These are phyloP conservation scores for Elongisporangium senticosum DNA, from an alignment of 352 stramenopile genomes.

Conservation along the genomic window DNA sequence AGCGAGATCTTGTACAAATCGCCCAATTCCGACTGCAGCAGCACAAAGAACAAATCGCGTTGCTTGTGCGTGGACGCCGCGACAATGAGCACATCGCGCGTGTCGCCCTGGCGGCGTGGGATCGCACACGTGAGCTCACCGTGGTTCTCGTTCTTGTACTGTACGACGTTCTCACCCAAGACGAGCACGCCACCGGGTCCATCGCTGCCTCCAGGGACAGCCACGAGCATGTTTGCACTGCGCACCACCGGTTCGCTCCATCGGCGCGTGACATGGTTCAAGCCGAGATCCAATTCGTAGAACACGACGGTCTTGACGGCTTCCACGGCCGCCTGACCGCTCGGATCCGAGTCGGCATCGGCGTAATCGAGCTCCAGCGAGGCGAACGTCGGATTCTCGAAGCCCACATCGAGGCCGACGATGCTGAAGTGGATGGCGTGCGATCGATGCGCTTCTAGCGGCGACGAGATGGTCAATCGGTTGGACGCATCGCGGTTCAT, in stretches of 20 bases:
- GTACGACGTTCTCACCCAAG: constrained; percentile 93
- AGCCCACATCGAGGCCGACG: constrained; percentile 96
- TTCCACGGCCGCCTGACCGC: constrained; percentile 42
- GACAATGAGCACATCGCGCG: constrained; percentile 90
- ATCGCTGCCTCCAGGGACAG: constrained; percentile 78
- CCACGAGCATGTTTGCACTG: constrained; percentile 93
- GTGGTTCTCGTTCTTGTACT: constrained; percentile 96
- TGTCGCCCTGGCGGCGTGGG: constrained; percentile 68
- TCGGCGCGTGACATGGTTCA: constrained; percentile 98
- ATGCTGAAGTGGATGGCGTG: constrained; percentile 93
- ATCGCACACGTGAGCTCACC: constrained; percentile 67
- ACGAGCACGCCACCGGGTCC: constrained; percentile 94
- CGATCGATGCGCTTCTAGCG: constrained; percentile 97
- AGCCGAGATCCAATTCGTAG: constrained; percentile 98
- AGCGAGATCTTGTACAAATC: constrained; percentile 99
- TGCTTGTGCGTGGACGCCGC: constrained; percentile 92
- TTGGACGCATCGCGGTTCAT: constrained; percentile 95
- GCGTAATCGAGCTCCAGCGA: constrained; percentile 95
- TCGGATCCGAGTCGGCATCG: constrained; percentile 81
- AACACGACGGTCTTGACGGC: constrained; percentile 96
- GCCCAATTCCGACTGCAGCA: constrained; percentile 97
- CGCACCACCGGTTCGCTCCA: constrained; percentile 88
- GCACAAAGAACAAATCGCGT: constrained; percentile 95
- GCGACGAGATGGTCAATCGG: constrained; percentile 95
- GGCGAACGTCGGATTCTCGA: constrained; percentile 99